phyloP scores from a whole-genome alignment of 192 early-diverging fungal genomes.

The Kappamyces sp. region DNA sequence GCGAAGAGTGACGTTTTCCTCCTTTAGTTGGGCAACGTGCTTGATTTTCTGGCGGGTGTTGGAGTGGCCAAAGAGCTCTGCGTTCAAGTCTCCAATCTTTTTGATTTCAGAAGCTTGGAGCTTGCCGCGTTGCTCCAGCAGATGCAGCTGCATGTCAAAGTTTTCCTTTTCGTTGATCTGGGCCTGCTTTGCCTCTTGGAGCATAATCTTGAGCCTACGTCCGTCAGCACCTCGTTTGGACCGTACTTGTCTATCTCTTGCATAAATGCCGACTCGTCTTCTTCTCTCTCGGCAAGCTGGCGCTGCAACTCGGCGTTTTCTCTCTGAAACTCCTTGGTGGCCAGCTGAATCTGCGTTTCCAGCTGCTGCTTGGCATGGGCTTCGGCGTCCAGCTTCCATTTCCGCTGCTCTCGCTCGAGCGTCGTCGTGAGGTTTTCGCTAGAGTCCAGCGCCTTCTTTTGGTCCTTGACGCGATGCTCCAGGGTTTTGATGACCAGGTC shows the following conservation, averaged over 20 bases:
- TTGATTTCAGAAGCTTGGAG: slow-evolving; percentile 30
- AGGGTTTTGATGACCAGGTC: slow-evolving; percentile 6
- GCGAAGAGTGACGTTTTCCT: slow-evolving; percentile 39
- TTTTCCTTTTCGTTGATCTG: not conserved
- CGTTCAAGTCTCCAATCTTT: slow-evolving; percentile 32
- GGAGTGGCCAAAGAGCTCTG: slow-evolving; percentile 39
- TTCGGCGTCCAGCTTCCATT: not conserved
- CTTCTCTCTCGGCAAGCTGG: slow-evolving; percentile 11
- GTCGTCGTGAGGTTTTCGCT: not conserved
- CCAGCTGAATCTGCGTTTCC: not conserved
- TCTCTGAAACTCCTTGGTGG: not conserved
- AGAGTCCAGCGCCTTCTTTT: not conserved
- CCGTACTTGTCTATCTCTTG: not conserved
- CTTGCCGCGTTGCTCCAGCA: slow-evolving; percentile 16
- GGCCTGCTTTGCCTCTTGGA: not conserved
- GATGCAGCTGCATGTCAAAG: slow-evolving; percentile 19
- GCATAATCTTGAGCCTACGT: not conserved
- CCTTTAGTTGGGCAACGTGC: slow-evolving; percentile 35
- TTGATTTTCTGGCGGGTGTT: slow-evolving; percentile 43
- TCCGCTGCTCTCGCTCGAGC: not conserved
- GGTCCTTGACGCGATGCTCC: not conserved
- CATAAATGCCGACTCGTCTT: not conserved
- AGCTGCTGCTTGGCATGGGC: not conserved
- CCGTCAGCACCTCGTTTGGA: not conserved
- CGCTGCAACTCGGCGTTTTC: not conserved